phyloP scores from a whole-genome alignment of 331 rosid species.

The Rhamnella rubrinervis region DNA sequence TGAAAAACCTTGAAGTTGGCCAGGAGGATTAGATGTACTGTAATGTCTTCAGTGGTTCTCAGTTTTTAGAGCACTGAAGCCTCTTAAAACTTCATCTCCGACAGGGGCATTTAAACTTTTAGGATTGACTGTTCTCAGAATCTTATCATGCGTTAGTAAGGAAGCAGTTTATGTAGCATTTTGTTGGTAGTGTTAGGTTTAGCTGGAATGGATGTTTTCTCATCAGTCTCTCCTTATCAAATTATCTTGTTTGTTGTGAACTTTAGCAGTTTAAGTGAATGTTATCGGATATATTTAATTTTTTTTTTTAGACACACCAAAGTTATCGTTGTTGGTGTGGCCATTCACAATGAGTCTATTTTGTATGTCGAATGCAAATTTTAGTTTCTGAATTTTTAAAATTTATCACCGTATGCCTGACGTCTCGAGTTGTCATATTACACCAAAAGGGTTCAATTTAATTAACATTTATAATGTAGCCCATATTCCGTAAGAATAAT shows the following conservation, averaged over 20 bases:
- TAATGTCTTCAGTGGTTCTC: not conserved
- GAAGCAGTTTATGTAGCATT: constrained; percentile 9
- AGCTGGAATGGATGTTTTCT: not conserved
- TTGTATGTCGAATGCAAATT: not conserved
- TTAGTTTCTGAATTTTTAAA: not conserved
- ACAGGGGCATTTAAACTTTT: constrained; percentile 22
- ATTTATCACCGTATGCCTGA: too few relatives aligned
- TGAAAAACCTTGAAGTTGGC: constrained; percentile 77
- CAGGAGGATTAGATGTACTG: constrained; percentile 27
- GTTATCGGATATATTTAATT: not conserved
- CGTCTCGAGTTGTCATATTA: too few relatives aligned
- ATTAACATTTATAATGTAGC: too few relatives aligned
- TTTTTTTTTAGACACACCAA: not conserved
- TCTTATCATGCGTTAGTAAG: constrained; percentile 16
- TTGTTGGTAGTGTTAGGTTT: constrained; percentile 9
- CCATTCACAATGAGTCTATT: not conserved
- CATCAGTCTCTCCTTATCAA: constrained; percentile 4
- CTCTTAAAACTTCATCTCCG: not conserved
- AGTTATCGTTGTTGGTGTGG: not conserved
- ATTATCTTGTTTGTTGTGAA: constrained; percentile 25
- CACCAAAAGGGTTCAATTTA: too few relatives aligned
- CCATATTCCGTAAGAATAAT: too few relatives aligned
- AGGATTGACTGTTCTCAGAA: constrained; percentile 27
- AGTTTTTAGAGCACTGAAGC: not conserved
- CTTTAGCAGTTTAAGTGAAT: constrained; percentile 19